Base-by-base conservation (phyloP, 768 basidiomycete species). In the Boletus rufocinnamomeus region DNA sequence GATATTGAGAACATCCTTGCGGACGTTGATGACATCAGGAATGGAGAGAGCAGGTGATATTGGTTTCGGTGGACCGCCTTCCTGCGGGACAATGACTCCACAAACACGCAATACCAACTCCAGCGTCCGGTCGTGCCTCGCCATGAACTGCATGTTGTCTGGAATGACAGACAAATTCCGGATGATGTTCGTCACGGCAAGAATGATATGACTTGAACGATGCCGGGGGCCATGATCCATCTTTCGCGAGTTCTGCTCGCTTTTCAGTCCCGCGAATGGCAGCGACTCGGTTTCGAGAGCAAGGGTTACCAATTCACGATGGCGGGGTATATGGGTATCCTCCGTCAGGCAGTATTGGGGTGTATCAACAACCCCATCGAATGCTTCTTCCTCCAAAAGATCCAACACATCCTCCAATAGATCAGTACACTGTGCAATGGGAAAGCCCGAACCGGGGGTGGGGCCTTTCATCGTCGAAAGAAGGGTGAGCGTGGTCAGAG, bases 321-420 rank as follows among this genome's bases (percentile, higher is more conserved):
- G 82, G 16, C 91, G 91, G 54, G 79, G 71, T 64, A 88, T 78
- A 41, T 62, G 71, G 41, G 73, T 62, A 60, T 74, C 67, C 32
- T 73, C 67, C 49, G 55, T 56, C 56, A 73, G 50, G 58, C 59
- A 56, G 54, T 69, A 68, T 35, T 71, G 72, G 6, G 65, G 61
- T 17, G 52, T 53, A 50, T 70, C 65, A 41, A 74, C 69, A 58
- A 82, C 81, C 34, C 74, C 76, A 19, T 79, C 82, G 66, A 95
- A 94, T 5, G 89, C 89, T 48, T 82, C 74, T 56, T 96, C 93
- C 69, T 94, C 89, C 46, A 96, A 73, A 47, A 99, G 78, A 62
- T 97, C 95, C 49, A 98, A 75, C 28, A 93, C 72, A 66, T 98
- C 95, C 53, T 93, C 88, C 58, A 95, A 79, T 38, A 98, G 80